Evolutionary conservation across 78 protist species (phyloP), one percentile per base, ranked within the genome.

Genomic region (Dictyostelium brefeldianum): DNA sequence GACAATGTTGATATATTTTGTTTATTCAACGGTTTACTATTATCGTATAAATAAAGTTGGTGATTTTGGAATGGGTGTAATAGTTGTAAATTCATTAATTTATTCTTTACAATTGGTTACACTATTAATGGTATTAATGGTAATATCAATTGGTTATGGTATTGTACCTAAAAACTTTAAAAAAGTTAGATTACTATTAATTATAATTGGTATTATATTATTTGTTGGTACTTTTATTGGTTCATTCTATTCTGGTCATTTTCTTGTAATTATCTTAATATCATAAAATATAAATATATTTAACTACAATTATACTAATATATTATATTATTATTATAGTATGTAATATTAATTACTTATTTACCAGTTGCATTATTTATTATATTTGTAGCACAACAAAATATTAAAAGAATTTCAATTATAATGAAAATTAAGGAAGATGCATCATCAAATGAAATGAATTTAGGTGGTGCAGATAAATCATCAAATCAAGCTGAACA

Each of bases 111-210:
- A 74, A n/a, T 74, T n/a, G 51, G 29, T 85, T 7, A 51, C 62
- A 29, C 29, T 81, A 8, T 31, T 59, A 36, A 57, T 85, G n/a
- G 83, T 85, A 14, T 47, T 85, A 48, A 18, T 85, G 47, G 18
- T 75, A 3, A 85, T 85, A 27, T 41, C 92, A n/a, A 20, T 56
- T 27, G 92, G 92, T 48, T 85, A 81, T 81, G 78, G 78, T 48
- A 85, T 85, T 8, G 7, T 41, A 5, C 27, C 56, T 48, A 70
- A 57, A 22, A 11, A 56, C 2, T 73, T n/a, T 11, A 69, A 85
- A 73, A 27, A 31, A 50, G 74, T 84, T 18, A 46, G n/a, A 0
- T 41, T 53, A 8, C 22, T 67, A 17, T 15, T 84, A 7, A 5
- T 20, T 11, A 3, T 84, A 1, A 57, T 71, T 15, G 48, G 48